Evolutionary conservation across 2,329 filamentous ascomycete species (phyloP).

Genomic region (Colletotrichum chrysophilum): DNA sequence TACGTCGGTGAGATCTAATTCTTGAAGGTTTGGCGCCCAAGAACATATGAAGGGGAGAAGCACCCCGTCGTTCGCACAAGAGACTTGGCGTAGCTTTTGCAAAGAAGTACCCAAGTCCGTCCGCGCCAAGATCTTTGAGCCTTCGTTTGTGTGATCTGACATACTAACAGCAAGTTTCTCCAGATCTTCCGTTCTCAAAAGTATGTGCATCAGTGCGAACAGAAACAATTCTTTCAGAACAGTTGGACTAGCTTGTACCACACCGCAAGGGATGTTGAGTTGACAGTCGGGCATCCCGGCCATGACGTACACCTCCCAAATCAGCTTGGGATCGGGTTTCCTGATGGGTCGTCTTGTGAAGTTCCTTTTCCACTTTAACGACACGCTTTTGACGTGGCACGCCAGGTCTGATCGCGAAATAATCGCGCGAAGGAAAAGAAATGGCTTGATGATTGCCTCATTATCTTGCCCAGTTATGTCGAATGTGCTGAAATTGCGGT

Average conservation of each 20-base stretch:
- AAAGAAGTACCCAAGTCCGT: background rate
- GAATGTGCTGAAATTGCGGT: background rate
- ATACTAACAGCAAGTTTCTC: background rate
- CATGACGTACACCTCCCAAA: background rate
- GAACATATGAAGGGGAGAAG: background rate
- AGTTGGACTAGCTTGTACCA: fast-evolving
- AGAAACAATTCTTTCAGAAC: background rate
- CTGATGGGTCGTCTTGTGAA: fast-evolving
- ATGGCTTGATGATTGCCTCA: background rate
- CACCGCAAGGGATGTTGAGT: fast-evolving
- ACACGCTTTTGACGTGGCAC: background rate
- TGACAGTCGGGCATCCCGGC: background rate
- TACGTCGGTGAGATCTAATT: too few relatives aligned
- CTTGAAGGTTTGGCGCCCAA: background rate
- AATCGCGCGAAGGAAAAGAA: background rate
- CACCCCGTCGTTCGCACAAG: fast-evolving
- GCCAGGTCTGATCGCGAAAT: background rate
- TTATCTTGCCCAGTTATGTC: background rate
- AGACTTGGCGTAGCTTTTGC: background rate
- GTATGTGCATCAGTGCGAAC: background rate
- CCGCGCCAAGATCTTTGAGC: background rate
- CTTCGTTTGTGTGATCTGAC: background rate
- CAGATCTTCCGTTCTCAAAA: fast-evolving
- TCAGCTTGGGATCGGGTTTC: background rate
- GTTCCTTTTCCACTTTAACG: background rate